Evolutionary conservation across 371 early-diverging fungal species (phyloP).

Genomic region (Apophysomyces variabilis): DNA sequence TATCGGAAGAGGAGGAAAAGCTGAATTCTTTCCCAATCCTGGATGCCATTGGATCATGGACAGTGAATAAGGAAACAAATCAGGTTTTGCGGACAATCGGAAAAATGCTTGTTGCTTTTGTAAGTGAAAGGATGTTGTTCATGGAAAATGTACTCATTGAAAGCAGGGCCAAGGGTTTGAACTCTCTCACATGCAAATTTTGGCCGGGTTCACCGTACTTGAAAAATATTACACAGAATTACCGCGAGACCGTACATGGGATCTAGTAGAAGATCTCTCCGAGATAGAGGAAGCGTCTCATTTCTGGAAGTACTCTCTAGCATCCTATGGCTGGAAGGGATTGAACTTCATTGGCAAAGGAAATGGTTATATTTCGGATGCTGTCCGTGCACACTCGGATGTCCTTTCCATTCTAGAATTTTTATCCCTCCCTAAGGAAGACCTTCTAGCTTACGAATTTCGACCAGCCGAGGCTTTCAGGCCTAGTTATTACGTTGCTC

Average conservation of each 20-base stretch:
- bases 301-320: slow-evolving; percentile 68
- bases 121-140: slow-evolving; percentile 32
- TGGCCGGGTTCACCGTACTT: slow-evolving; percentile 70
- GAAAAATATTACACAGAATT: slow-evolving; percentile 62
- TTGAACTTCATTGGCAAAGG: slow-evolving; percentile 81
- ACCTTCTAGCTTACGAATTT: slow-evolving; percentile 80
- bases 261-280: slow-evolving; percentile 45
- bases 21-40: slow-evolving; percentile 37
- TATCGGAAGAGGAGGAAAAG: slow-evolving; percentile 35
- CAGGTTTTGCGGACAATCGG: slow-evolving; percentile 70
- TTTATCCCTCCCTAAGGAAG: slow-evolving; percentile 68
- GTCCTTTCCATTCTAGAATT: slow-evolving; percentile 72
- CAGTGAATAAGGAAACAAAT: slow-evolving; percentile 62
- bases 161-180: slow-evolving; percentile 80
- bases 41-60: slow-evolving; percentile 51
- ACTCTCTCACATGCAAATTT: slow-evolving; percentile 73
- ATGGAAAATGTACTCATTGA: background rate
- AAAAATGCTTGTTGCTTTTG: slow-evolving; percentile 69
- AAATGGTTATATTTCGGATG: slow-evolving; percentile 71
- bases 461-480: slow-evolving; percentile 72
- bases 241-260: slow-evolving; percentile 49
- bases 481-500: slow-evolving; percentile 81
- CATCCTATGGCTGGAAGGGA: slow-evolving; percentile 84
- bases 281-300: slow-evolving; percentile 64
- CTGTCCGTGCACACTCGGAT: slow-evolving; percentile 74